Conservation (phyloP, 305 asterid genomes). For the Fraxinus albicans region DNA sequence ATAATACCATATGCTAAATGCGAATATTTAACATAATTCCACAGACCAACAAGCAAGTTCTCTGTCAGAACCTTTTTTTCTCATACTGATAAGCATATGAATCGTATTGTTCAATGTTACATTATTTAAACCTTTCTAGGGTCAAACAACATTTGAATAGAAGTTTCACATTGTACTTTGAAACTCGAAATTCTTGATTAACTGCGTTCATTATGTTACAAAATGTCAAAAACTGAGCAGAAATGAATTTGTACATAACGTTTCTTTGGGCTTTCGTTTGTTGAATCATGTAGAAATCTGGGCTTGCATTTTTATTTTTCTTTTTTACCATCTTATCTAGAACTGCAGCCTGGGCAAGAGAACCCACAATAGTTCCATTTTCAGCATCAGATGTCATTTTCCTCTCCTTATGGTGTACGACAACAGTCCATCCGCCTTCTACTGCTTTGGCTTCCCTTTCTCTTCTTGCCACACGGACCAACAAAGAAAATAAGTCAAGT, state of each 20-base stretch:
- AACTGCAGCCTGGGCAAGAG: conserved; percentile 85
- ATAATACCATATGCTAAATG: too few relatives aligned
- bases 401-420: conserved; percentile 84
- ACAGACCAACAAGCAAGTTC: too few relatives aligned
- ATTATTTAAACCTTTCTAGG: too few relatives aligned
- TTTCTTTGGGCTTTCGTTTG: conserved; percentile 76
- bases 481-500: conserved; percentile 1
- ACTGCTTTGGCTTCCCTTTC: conserved; percentile 76
- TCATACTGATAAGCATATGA: too few relatives aligned
- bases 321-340: conserved; percentile 59
- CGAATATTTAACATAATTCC: not conserved
- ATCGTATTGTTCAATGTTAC: too few relatives aligned
- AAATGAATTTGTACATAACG: conserved; percentile 46
- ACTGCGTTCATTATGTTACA: too few relatives aligned
- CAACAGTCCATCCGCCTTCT: conserved; percentile 93
- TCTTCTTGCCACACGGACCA: conserved; percentile 50
- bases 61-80: too few relatives aligned
- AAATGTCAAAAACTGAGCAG: not conserved
- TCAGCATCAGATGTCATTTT: conserved; percentile 83
- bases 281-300: conserved; percentile 81
- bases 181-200: too few relatives aligned
- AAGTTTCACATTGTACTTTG: too few relatives aligned
- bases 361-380: conserved; percentile 77
- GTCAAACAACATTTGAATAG: too few relatives aligned
- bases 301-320: conserved; percentile 63